A percentile compares a stretch with the other conserved stretches of the same genome.
These are phyloP conservation scores for Exophiala sideris DNA, from an alignment of 2,329 filamentous ascomycete species.

Conservation along the genomic window DNA sequence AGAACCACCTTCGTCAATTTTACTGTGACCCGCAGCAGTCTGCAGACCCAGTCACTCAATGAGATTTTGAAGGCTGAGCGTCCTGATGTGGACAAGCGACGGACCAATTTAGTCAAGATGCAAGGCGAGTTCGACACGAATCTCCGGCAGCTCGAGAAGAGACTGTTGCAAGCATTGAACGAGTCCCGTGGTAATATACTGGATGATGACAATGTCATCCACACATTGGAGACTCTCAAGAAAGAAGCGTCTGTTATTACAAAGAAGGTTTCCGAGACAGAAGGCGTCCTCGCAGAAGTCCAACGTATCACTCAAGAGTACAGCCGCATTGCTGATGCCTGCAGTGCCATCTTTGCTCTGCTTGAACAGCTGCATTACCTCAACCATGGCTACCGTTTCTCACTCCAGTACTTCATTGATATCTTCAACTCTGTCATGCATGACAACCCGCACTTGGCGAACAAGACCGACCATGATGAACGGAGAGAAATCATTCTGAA, in stretches of 20 bases:
- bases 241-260: constrained; percentile 96
- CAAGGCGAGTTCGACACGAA: constrained; percentile 99
- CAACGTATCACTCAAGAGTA: constrained; percentile 95
- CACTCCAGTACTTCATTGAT: constrained; percentile 93
- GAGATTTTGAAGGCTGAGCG: constrained; percentile 96
- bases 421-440: constrained; percentile 93
- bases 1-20: constrained; percentile 99
- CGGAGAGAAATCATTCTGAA: constrained; percentile 87
- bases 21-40: constrained; percentile 95
- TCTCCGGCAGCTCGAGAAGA: constrained; percentile 90
- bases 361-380: constrained; percentile 96
- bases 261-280: constrained; percentile 91
- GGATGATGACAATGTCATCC: constrained; percentile 96
- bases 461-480: constrained; percentile 69
- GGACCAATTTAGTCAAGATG: constrained; percentile 96
- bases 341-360: constrained; percentile 95
- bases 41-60: constrained; percentile 96
- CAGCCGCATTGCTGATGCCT: constrained; percentile 86
- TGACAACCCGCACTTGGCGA: constrained; percentile 68
- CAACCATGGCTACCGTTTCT: constrained; percentile 99
- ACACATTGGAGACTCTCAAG: constrained; percentile 96
- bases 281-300: constrained; percentile 97
- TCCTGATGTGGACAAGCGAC: constrained; percentile 92
- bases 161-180: constrained; percentile 88
- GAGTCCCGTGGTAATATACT: constrained; percentile 97